phyloP scores from a whole-genome alignment of 2,329 filamentous ascomycete species.

The Diaporthe sp. region DNA sequence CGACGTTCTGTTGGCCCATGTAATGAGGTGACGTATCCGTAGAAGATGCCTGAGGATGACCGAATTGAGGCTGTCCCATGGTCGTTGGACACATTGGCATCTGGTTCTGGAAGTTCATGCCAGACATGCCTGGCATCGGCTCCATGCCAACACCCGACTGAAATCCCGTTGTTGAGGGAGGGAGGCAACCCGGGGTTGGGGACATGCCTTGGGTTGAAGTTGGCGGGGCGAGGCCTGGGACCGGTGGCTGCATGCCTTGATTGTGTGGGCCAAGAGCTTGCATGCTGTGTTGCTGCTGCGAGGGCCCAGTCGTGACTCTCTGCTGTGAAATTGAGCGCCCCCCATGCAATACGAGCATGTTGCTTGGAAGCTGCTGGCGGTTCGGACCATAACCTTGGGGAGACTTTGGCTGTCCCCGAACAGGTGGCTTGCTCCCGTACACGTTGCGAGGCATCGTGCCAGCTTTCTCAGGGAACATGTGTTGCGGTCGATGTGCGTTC shows the following conservation, averaged over 20 bases:
- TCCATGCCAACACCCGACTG: not conserved
- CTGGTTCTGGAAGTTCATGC: slow-evolving; percentile 20
- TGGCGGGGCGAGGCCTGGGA: not conserved
- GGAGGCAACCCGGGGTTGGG: not conserved
- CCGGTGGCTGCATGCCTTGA: slow-evolving; percentile 9
- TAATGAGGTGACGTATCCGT: not conserved
- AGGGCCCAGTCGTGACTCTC: not conserved
- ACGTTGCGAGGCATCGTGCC: not conserved
- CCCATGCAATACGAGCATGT: not conserved
- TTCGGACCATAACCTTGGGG: not conserved
- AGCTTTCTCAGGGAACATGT: not conserved
- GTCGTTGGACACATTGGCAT: not conserved
- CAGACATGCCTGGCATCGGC: not conserved
- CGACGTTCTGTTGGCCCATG: slow-evolving; percentile 1
- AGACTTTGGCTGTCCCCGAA: not conserved
- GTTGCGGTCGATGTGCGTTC: not conserved
- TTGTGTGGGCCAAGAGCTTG: not conserved
- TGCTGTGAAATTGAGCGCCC: not conserved
- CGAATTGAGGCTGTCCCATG: slow-evolving; percentile 7
- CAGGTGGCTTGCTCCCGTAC: not conserved
- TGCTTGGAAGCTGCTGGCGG: not conserved
- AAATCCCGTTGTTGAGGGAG: not conserved
- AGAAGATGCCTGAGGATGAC: not conserved
- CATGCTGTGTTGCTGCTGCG: slow-evolving; percentile 12
- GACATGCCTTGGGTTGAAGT: not conserved